Percentiles rank a stretch among this genome's conserved stretches.
These are phyloP conservation scores for Venturia aucupariae DNA, from an alignment of 2,329 filamentous ascomycete species.

Conservation along the genomic window DNA sequence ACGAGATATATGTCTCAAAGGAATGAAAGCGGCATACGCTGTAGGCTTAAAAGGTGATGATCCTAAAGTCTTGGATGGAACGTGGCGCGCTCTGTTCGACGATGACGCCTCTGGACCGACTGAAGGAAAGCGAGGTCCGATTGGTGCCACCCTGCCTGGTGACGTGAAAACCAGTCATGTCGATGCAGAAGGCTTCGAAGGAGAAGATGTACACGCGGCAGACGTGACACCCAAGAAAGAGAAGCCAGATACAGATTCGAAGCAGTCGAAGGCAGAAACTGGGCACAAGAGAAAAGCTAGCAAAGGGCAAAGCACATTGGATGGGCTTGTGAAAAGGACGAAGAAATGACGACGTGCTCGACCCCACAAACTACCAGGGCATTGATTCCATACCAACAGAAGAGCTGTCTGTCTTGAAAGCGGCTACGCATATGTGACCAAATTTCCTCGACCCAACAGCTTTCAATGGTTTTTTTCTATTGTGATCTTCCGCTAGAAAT, in stretches of 20 bases:
- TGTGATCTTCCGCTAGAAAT: neutral
- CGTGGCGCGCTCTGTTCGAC: constrained; percentile 42
- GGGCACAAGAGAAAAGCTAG: constrained; percentile 9
- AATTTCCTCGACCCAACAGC: neutral
- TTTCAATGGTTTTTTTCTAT: neutral
- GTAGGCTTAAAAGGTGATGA: constrained; percentile 57
- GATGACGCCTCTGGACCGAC: constrained; percentile 33
- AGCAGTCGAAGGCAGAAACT: neutral
- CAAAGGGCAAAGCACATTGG: constrained; percentile 15
- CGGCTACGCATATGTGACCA: neutral
- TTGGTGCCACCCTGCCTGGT: neutral
- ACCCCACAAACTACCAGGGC: too few species aligned
- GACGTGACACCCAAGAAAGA: neutral
- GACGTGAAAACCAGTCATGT: neutral
- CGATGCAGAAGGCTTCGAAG: neutral
- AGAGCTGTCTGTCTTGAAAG: too few species aligned
- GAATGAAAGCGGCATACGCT: constrained; percentile 62
- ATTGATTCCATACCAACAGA: too few species aligned
- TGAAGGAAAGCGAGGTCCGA: constrained; percentile 1
- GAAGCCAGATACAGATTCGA: neutral
- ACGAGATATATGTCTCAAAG: constrained; percentile 52
- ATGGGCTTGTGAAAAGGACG: constrained; percentile 16
- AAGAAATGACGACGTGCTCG: constrained; percentile 6
- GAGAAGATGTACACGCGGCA: neutral
- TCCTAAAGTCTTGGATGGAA: constrained; percentile 51